A percentile compares a stretch with the other conserved stretches of the same genome.
These are phyloP conservation scores for Rhizopus stolonifer DNA, from an alignment of 371 early-diverging fungal species.

Conservation along the genomic window DNA sequence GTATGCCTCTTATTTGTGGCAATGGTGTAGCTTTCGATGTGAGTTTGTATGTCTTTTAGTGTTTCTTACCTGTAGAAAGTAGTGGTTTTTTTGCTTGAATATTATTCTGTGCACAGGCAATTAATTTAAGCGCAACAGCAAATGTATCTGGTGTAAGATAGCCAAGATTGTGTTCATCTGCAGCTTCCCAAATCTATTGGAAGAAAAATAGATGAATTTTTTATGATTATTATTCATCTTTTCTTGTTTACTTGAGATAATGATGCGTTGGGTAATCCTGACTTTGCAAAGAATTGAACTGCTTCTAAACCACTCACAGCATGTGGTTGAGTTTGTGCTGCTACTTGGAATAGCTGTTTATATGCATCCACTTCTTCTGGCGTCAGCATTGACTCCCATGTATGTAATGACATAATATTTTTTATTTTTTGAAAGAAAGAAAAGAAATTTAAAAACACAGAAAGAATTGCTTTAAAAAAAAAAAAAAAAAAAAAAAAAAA, in stretches of 20 bases:
- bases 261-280: slow-evolving; percentile 59
- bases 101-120: slow-evolving; percentile 35
- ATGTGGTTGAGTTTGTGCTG: slow-evolving; percentile 59
- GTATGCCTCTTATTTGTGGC: slow-evolving; percentile 48
- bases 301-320: slow-evolving; percentile 67
- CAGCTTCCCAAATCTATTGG: slow-evolving; percentile 37
- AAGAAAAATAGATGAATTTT: neutral
- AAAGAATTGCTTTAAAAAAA: neutral
- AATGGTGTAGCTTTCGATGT: slow-evolving; percentile 30
- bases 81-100: slow-evolving; percentile 22
- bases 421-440: neutral
- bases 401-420: slow-evolving; percentile 6
- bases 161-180: slow-evolving; percentile 31
- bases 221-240: neutral
- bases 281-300: slow-evolving; percentile 77
- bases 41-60: neutral
- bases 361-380: slow-evolving; percentile 64
- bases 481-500: neutral
- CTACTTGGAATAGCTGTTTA: slow-evolving; percentile 60
- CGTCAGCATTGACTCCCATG: slow-evolving; percentile 43
- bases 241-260: slow-evolving; percentile 62
- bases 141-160: slow-evolving; percentile 30
- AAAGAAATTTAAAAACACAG: slow-evolving; percentile 4
- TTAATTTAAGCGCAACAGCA: slow-evolving; percentile 33
- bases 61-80: slow-evolving; percentile 35